These are phyloP conservation scores for Phytophthora vignae DNA, from an alignment of 352 stramenopile genomes.

Conservation along the genomic window DNA sequence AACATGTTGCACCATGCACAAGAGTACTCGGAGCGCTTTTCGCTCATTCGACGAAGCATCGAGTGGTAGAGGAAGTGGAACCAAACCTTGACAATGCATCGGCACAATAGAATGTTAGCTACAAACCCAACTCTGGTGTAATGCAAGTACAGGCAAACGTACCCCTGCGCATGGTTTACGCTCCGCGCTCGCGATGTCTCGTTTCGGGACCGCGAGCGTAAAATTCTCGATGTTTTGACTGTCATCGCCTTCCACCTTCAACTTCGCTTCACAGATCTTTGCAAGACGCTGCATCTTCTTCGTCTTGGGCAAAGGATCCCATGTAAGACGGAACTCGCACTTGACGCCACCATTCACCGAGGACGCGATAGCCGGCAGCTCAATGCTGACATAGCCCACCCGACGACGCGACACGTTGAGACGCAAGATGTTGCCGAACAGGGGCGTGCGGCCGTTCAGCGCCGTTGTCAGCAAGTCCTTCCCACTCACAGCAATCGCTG, in stretches of 20 bases:
- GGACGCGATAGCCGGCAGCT: constrained; percentile 57
- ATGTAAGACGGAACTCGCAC: constrained; percentile 59
- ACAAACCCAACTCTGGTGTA: not conserved
- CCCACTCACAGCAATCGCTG: constrained; percentile 35
- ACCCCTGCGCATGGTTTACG: constrained; percentile 43
- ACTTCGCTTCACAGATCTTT: constrained; percentile 47
- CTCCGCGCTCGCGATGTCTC: constrained; percentile 24
- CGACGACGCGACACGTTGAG: constrained; percentile 56
- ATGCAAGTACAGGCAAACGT: constrained; percentile 5
- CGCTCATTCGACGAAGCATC: constrained; percentile 81
- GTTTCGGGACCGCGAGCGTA: constrained; percentile 52
- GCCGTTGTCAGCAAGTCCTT: constrained; percentile 54
- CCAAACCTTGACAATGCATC: constrained; percentile 57
- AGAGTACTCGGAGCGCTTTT: constrained; percentile 84
- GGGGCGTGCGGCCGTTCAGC: constrained; percentile 42
- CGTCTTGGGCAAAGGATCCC: constrained; percentile 48
- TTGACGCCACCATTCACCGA: constrained; percentile 63
- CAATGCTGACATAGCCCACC: constrained; percentile 56
- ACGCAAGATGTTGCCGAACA: constrained; percentile 76
- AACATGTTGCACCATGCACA: constrained; percentile 89
- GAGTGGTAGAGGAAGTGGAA: constrained; percentile 89
- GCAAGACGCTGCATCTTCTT: constrained; percentile 56
- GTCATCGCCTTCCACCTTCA: constrained; percentile 31
- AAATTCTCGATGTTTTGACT: constrained; percentile 37
- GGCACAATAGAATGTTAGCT: not conserved